A percentile compares a stretch with the other conserved stretches of the same genome.
Evolutionary conservation across 2,329 filamentous ascomycete species (phyloP).

Genomic region (Didymella exigua): DNA sequence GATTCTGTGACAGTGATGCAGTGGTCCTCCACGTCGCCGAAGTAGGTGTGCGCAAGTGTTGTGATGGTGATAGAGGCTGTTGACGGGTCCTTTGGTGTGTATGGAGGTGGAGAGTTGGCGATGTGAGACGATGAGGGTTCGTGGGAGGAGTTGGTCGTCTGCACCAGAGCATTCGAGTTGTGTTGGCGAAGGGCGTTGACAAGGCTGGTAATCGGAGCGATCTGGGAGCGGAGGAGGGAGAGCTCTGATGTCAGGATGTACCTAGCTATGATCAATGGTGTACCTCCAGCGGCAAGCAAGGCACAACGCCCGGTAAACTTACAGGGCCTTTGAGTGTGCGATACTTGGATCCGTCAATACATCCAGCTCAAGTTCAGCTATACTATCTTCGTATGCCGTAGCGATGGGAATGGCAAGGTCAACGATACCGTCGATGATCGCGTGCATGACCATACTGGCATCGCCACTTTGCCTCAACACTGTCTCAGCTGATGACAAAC

Average conservation of each 20-base stretch:
- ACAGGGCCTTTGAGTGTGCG: constrained; percentile 69
- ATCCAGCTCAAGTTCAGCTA: constrained; percentile 84
- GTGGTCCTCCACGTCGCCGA: constrained; percentile 89
- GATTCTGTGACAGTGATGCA: constrained; percentile 80
- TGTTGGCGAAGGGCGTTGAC: constrained; percentile 90
- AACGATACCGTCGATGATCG: constrained; percentile 88
- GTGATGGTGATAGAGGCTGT: constrained; percentile 73
- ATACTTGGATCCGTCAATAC: constrained; percentile 82
- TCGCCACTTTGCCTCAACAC: constrained; percentile 84
- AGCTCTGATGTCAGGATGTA: constrained; percentile 83
- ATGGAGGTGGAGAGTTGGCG: constrained; percentile 13
- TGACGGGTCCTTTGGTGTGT: constrained; percentile 32
- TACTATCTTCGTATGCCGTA: constrained; percentile 81
- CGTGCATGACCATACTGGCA: constrained; percentile 83
- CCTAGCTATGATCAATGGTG: constrained; percentile 40
- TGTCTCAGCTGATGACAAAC: constrained; percentile 75
- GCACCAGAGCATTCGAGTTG: constrained; percentile 48
- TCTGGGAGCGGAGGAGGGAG: constrained; percentile 79
- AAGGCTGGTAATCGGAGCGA: constrained; percentile 80
- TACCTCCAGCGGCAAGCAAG: neutral
- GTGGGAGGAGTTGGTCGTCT: constrained; percentile 32
- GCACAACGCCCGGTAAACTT: neutral
- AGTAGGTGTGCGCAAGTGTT: constrained; percentile 79
- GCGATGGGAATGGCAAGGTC: constrained; percentile 85
- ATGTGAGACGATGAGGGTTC: constrained; percentile 13